These are phyloP conservation scores for Suhomyces pyralidae DNA, from an alignment of 805 yeast species.

Conservation along the genomic window DNA sequence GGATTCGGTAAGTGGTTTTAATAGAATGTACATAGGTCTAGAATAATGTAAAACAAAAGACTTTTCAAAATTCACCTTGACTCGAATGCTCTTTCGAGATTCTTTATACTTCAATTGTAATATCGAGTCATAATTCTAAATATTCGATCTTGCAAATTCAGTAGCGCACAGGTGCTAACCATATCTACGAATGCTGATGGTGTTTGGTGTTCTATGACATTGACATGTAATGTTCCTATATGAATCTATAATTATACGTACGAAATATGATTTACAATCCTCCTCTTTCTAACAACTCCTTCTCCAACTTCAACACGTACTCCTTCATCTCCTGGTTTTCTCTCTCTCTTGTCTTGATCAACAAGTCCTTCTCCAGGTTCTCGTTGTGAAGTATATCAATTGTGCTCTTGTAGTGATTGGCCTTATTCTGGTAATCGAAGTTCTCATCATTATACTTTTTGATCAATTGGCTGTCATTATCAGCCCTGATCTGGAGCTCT, in stretches of 20 bases:
- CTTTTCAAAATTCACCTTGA: too few species aligned
- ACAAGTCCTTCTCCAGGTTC: conserved; percentile 40
- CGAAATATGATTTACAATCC: conserved; percentile 13
- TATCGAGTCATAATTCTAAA: too few species aligned
- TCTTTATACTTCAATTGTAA: too few species aligned
- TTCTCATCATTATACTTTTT: conserved; percentile 59
- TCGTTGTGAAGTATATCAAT: conserved; percentile 40
- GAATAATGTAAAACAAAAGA: not conserved
- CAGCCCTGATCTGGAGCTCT: conserved; percentile 51
- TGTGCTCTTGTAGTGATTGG: conserved; percentile 38
- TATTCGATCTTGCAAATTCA: too few species aligned
- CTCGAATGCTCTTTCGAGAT: too few species aligned
- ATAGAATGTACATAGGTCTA: conserved; percentile 2
- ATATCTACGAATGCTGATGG: not conserved
- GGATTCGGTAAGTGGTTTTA: conserved; percentile 9
- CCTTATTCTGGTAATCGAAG: conserved; percentile 50
- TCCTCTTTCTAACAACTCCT: conserved; percentile 51
- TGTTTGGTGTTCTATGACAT: not conserved
- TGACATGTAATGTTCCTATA: not conserved
- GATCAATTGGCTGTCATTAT: conserved; percentile 49
- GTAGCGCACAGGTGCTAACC: not conserved
- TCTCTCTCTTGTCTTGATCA: conserved; percentile 49
- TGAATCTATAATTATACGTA: not conserved
- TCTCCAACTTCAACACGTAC: conserved; percentile 48
- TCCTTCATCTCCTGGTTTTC: conserved; percentile 57